Base-by-base conservation (phyloP, 176 grass and related monocot genomes). In the Oryza longistaminata region DNA sequence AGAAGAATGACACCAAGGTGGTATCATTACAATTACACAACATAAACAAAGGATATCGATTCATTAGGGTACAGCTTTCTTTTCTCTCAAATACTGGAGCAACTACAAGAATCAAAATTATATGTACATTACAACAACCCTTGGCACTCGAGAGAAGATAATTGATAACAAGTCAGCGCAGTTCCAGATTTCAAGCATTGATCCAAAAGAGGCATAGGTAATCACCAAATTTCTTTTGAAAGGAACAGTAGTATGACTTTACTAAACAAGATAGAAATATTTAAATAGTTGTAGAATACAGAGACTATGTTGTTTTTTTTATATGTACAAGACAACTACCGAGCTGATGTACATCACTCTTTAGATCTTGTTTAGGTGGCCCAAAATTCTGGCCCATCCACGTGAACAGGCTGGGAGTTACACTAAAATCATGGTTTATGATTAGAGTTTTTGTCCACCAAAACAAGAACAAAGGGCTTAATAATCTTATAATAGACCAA, bases 51-150 rank as follows among this genome's bases (percentile, higher is more conserved):
- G 12, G 6, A 22, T 27, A 55, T 70, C 19, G 1, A 39, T 6
- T 15, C 66, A 55, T 53, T 19, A 0, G 35, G n/a, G 7, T 53
- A 12, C n/a, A 42, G 19, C 39, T 44, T 70, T 17, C 50, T 70
- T 37, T 55, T 42, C 68, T 71, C 5, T 17, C 25, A 11, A 67
- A 70, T 13, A 64, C 16, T 27, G 33, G 35, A 11, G 34, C 33
- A 58, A 29, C 8, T 27, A 71, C 34, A 82, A 61, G 55, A 53
- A 48, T 70, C 29, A 81, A 81, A 81, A 53, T 53, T 16, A 42
- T 58, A 42, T 43, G 35, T 62, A 42, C 5, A 19, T 45, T 43
- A 62, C 15, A 19, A 82, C n/a, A 72, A 45, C 27, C 48, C 19
- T 82, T 61, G 10, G 14, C 46, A 44, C 58, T 21, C 60, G 19